These are phyloP conservation scores for Colletotrichum gloeosporioides DNA, from an alignment of 2,329 filamentous ascomycete species.

Conservation along the genomic window DNA sequence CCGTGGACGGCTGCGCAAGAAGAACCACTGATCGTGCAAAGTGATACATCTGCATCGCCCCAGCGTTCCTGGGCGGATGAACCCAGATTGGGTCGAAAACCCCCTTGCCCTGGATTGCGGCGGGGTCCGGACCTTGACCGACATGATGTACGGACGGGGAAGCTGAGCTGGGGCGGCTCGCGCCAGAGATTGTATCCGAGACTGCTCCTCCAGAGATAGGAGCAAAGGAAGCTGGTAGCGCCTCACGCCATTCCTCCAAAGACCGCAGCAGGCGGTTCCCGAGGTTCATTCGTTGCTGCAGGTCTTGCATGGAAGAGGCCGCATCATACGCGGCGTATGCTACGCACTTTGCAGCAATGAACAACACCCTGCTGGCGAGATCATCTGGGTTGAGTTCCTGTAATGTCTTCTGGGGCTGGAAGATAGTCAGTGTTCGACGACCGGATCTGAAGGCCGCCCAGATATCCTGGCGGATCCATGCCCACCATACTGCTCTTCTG, in stretches of 20 bases:
- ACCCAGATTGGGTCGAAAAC: slow-evolving; percentile 51
- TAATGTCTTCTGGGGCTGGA: slow-evolving; percentile 54
- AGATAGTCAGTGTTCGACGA: slow-evolving; percentile 60
- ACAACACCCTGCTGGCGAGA: slow-evolving; percentile 54
- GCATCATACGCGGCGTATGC: slow-evolving; percentile 57
- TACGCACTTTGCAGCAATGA: slow-evolving; percentile 57
- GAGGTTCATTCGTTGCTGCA: slow-evolving; percentile 38
- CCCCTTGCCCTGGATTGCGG: slow-evolving; percentile 34
- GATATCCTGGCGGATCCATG: slow-evolving; percentile 66
- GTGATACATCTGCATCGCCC: slow-evolving; percentile 54
- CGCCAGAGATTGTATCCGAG: slow-evolving; percentile 19
- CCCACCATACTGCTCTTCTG: slow-evolving; percentile 66
- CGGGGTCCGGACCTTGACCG: slow-evolving; percentile 21
- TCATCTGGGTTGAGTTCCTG: slow-evolving; percentile 54
- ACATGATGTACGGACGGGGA: not conserved
- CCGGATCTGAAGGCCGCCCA: slow-evolving; percentile 67
- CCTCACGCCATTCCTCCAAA: slow-evolving; percentile 1
- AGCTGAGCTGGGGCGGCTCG: not conserved
- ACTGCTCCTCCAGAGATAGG: slow-evolving; percentile 31
- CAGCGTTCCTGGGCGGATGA: slow-evolving; percentile 47
- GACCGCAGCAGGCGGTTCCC: not conserved
- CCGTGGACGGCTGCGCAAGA: not conserved
- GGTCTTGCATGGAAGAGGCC: not conserved
- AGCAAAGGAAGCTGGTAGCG: slow-evolving; percentile 28
- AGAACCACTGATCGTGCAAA: slow-evolving; percentile 53